phyloP scores from a whole-genome alignment of 179 eudicot species.

The Spergularia azorica region DNA sequence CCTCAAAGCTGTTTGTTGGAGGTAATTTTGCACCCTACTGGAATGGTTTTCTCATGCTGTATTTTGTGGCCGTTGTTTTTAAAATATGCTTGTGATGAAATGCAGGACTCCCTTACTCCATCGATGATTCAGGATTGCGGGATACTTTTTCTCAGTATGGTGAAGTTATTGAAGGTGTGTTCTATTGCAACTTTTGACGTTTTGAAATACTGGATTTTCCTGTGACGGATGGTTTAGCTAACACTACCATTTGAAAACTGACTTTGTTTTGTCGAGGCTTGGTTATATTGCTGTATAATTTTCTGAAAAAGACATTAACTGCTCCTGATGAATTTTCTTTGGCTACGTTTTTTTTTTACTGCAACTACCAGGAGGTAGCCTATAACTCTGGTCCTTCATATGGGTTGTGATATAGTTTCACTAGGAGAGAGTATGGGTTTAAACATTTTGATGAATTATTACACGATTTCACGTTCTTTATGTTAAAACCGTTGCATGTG shows the following conservation, averaged over 20 bases:
- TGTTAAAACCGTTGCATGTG: background rate
- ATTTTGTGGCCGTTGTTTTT: background rate
- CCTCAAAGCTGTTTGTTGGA: conserved; percentile 71
- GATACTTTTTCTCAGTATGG: conserved; percentile 30
- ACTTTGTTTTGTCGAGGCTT: background rate
- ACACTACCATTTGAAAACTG: background rate
- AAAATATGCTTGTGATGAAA: background rate
- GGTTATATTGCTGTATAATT: background rate
- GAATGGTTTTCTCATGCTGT: background rate
- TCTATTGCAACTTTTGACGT: background rate
- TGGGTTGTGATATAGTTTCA: conserved; percentile 13
- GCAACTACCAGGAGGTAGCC: background rate
- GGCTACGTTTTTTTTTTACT: background rate
- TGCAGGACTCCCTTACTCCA: conserved; percentile 25
- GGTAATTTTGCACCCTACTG: conserved; percentile 37
- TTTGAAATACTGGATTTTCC: background rate
- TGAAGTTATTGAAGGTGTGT: conserved; percentile 32
- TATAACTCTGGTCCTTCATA: background rate
- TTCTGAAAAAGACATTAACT: background rate
- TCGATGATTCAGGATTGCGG: conserved; percentile 27
- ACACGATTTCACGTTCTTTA: background rate
- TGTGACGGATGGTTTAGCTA: background rate
- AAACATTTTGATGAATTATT: background rate
- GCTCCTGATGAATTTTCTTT: background rate
- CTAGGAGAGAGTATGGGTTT: background rate